Evolutionary conservation across 768 basidiomycete species (phyloP).

Genomic region (Pluteus cervinus): DNA sequence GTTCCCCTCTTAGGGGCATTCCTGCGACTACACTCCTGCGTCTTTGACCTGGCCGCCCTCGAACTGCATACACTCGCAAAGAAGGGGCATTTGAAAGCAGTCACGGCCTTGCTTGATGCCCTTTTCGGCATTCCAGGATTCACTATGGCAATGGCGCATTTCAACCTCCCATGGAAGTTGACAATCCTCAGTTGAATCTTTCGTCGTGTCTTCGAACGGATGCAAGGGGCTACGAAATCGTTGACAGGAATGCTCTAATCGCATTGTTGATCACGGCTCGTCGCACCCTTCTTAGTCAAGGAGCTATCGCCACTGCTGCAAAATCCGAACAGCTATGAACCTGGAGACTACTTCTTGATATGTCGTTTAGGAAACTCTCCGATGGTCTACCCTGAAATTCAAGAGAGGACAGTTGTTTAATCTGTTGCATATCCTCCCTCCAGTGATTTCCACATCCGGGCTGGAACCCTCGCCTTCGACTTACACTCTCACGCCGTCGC

Average conservation of each 20-base stretch:
- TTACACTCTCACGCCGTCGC: no score
- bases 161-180: constrained; percentile 66
- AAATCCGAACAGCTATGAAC: constrained; percentile 69
- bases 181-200: constrained; percentile 67
- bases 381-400: constrained; percentile 73
- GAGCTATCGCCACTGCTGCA: constrained; percentile 52
- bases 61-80: constrained; percentile 84
- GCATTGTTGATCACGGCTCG: constrained; percentile 58
- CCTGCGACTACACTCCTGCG: constrained; percentile 76
- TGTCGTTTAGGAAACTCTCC: constrained; percentile 83
- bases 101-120: constrained; percentile 70
- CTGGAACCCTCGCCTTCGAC: no score
- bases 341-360: constrained; percentile 82
- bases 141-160: no score
- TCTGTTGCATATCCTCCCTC: constrained; percentile 75
- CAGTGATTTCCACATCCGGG: no score
- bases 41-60: constrained; percentile 81
- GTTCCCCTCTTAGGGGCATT: constrained; percentile 66
- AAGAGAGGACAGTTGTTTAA: constrained; percentile 86
- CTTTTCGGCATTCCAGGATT: constrained; percentile 67
- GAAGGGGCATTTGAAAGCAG: constrained; percentile 68
- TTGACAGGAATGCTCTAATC: constrained; percentile 70
- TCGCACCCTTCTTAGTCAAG: constrained; percentile 60
- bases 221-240: constrained; percentile 71
- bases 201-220: constrained; percentile 65